Percentiles rank a stretch among this genome's conserved stretches.
phyloP scores from a whole-genome alignment of 805 yeast genomes.

The Zygoascus biomembranicola region DNA sequence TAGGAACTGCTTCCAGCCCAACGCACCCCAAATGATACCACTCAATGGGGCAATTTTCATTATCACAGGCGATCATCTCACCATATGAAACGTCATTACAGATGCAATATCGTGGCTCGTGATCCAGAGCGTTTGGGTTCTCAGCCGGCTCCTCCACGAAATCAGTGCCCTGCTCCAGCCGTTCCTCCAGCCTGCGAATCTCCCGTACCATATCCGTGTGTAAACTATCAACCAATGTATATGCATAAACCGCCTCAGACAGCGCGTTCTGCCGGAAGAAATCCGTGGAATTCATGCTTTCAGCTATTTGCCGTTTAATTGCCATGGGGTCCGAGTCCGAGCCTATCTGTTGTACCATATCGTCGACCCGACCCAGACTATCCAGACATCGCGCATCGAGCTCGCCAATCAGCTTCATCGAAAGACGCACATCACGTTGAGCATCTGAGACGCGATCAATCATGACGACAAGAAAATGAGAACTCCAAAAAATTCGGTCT shows the following conservation, averaged over 20 bases:
- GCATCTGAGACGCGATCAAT: constrained; percentile 2
- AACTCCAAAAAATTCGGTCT: too few species aligned
- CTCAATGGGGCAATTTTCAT: constrained; percentile 65
- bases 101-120: constrained; percentile 34
- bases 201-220: constrained; percentile 5
- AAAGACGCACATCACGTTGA: constrained; percentile 9
- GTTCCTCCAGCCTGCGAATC: constrained; percentile 9
- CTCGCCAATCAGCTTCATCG: constrained; percentile 10
- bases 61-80: constrained; percentile 88
- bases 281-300: neutral
- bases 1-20: constrained; percentile 67
- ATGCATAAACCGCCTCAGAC: constrained; percentile 12
- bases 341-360: neutral
- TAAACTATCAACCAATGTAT: constrained; percentile 7
- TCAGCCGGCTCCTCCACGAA: neutral
- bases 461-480: neutral
- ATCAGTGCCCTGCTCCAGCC: neutral
- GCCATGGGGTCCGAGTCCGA: neutral
- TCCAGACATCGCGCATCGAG: constrained; percentile 8
- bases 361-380: constrained; percentile 4
- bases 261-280: constrained; percentile 5
- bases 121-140: neutral
- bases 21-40: constrained; percentile 94
- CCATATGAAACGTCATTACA: constrained; percentile 49
- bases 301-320: neutral